Conservation (phyloP, 352 stramenopile species). For the Phytophthora melonis region DNA sequence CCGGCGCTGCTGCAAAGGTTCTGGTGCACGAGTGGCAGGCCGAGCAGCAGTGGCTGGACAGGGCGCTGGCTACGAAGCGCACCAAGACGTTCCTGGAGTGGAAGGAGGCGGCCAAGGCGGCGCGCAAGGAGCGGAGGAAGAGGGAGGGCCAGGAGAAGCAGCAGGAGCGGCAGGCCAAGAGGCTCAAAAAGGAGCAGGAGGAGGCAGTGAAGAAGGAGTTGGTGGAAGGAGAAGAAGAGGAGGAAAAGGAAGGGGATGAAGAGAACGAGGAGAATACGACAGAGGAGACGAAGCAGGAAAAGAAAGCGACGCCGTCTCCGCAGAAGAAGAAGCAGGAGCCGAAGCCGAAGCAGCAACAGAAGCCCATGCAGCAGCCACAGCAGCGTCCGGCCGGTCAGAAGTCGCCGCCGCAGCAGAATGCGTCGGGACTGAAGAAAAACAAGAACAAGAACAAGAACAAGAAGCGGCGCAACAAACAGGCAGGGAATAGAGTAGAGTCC, state of each 20-base stretch:
- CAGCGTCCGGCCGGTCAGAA: neutral
- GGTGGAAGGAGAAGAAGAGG: neutral
- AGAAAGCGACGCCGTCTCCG: neutral
- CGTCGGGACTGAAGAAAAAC: conserved; percentile 18
- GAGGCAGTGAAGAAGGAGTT: conserved; percentile 6
- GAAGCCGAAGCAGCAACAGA: conserved; percentile 12
- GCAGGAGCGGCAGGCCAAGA: conserved; percentile 48
- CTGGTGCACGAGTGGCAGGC: conserved; percentile 76
- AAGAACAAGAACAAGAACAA: conserved; percentile 31
- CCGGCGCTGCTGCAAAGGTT: conserved; percentile 59
- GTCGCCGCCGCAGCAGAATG: conserved; percentile 8
- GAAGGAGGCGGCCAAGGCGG: conserved; percentile 70
- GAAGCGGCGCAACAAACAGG: conserved; percentile 25
- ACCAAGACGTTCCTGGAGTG: conserved; percentile 73
- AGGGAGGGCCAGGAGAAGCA: conserved; percentile 61
- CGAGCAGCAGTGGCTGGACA: conserved; percentile 68
- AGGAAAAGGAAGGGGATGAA: neutral
- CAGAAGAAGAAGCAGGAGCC: conserved; percentile 13
- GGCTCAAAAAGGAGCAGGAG: conserved; percentile 48
- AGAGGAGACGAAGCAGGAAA: neutral
- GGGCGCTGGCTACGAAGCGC: conserved; percentile 53
- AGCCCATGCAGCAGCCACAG: neutral
- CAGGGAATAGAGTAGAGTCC: conserved; percentile 20
- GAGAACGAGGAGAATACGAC: neutral
- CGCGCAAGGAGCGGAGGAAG: conserved; percentile 69